Evolutionary conservation across 768 basidiomycete genomes (phyloP).

Genomic region (Lactifluus rugatus): DNA sequence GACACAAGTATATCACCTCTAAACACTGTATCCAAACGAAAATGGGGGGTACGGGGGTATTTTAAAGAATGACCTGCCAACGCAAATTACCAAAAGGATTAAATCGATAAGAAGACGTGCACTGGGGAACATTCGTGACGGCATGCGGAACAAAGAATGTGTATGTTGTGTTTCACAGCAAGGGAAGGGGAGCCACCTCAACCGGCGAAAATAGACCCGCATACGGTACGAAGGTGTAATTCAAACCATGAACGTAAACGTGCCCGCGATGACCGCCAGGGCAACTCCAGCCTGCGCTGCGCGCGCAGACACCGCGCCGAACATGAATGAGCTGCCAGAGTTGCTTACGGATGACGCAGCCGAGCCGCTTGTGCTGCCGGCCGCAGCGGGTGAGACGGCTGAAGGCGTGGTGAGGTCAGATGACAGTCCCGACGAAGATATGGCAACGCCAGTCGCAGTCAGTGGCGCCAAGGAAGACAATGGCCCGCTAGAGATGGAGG

Average conservation of each 20-base stretch:
- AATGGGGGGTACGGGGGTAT: background rate
- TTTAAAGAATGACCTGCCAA: background rate
- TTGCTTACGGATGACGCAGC: background rate
- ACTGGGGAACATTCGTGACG: background rate
- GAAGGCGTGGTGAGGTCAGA: background rate
- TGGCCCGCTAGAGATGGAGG: background rate
- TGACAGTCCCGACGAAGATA: background rate
- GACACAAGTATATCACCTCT: too few relatives aligned
- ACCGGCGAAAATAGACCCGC: background rate
- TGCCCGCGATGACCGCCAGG: constrained; percentile 8
- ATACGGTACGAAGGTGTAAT: background rate
- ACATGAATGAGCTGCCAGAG: background rate
- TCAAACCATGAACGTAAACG: constrained; percentile 15
- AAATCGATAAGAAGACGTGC: too few relatives aligned
- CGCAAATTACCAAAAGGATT: too few relatives aligned
- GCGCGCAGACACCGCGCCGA: constrained; percentile 2
- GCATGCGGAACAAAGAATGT: background rate
- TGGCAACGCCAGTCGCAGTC: background rate
- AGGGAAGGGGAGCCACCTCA: background rate
- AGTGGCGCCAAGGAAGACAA: background rate
- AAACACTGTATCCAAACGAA: too few relatives aligned
- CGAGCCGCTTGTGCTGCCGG: background rate
- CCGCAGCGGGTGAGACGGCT: background rate
- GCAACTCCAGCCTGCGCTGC: constrained; percentile 6
- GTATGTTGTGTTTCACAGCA: background rate